phyloP scores from a whole-genome alignment of 352 stramenopile genomes.

The Globisporangium emineosum region DNA sequence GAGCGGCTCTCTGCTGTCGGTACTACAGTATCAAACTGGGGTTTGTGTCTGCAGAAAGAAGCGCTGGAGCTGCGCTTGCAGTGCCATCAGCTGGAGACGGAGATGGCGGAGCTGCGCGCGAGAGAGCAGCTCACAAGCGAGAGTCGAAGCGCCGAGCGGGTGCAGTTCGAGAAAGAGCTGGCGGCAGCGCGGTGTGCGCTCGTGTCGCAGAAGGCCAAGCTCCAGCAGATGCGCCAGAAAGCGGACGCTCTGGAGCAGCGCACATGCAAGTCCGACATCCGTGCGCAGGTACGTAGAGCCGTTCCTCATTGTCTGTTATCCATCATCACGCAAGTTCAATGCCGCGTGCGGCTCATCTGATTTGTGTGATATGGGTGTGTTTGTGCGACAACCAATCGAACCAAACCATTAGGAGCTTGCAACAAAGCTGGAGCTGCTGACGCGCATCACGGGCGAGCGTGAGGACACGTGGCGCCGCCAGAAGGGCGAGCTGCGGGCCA shows the following conservation, averaged over 20 bases:
- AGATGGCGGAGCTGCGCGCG: conserved; percentile 19
- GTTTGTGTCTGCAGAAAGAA: conserved; percentile 15
- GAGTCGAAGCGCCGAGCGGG: conserved; percentile 26
- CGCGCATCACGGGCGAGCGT: conserved; percentile 2
- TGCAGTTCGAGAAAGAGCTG: conserved; percentile 28
- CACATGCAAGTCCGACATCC: conserved; percentile 4
- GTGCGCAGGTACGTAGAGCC: conserved; percentile 9
- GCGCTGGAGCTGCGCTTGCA: conserved; percentile 19
- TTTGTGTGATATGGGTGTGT: neutral
- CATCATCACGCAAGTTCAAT: neutral
- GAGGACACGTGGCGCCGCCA: conserved; percentile 17
- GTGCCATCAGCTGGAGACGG: conserved; percentile 24
- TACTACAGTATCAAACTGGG: no score
- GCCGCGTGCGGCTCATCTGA: neutral
- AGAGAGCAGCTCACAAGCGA: conserved; percentile 24
- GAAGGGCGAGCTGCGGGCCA: conserved; percentile 17
- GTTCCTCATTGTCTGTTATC: neutral
- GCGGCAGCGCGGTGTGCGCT: conserved; percentile 15
- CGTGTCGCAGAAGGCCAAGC: conserved; percentile 14
- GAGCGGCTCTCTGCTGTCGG: no score
- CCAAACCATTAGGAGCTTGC: conserved; percentile 5
- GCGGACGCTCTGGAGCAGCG: conserved; percentile 1
- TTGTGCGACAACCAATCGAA: neutral
- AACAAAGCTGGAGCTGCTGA: conserved; percentile 13
- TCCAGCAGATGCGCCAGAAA: conserved; percentile 7